Evolutionary conservation across 108 stramenopile genomes (phyloP).

Genomic region (Aurantiochytrium sp.): DNA sequence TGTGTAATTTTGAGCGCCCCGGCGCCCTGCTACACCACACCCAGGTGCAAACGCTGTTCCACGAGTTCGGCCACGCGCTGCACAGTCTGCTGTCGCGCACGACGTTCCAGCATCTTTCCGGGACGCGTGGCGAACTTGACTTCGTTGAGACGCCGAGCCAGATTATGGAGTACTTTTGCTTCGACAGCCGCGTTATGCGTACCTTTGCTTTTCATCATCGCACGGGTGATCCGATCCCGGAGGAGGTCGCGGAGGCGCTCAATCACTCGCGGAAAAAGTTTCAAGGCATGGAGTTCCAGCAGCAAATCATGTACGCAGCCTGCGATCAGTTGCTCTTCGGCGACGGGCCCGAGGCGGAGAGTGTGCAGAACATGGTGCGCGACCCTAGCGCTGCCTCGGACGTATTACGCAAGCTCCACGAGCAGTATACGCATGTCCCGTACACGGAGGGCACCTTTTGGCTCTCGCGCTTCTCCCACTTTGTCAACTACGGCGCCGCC

Average conservation of each 20-base stretch:
- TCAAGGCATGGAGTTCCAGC: slow-evolving; percentile 43
- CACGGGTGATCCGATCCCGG: slow-evolving; percentile 42
- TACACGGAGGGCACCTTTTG: neutral
- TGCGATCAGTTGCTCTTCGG: slow-evolving; percentile 52
- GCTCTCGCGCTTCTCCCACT: slow-evolving; percentile 38
- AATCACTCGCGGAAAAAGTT: slow-evolving; percentile 34
- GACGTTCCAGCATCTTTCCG: slow-evolving; percentile 87
- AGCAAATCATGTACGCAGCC: slow-evolving; percentile 44
- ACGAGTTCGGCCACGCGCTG: slow-evolving; percentile 93
- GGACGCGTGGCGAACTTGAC: slow-evolving; percentile 73
- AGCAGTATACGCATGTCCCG: slow-evolving; percentile 28
- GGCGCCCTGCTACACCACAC: slow-evolving; percentile 64
- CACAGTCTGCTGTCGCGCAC: slow-evolving; percentile 88
- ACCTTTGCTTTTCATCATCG: slow-evolving; percentile 39
- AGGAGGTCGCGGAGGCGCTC: slow-evolving; percentile 34
- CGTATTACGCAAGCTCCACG: slow-evolving; percentile 14
- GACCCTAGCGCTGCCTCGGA: neutral
- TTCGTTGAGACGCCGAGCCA: slow-evolving; percentile 58
- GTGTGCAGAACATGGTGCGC: neutral
- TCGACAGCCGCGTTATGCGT: slow-evolving; percentile 38
- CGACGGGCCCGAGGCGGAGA: slow-evolving; percentile 7
- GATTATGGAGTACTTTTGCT: slow-evolving; percentile 53
- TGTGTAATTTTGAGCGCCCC: slow-evolving; percentile 69
- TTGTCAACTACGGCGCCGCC: slow-evolving; percentile 46
- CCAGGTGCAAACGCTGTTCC: slow-evolving; percentile 91